These are phyloP conservation scores for Peronospora destructor DNA, from an alignment of 352 stramenopile genomes.

Conservation along the genomic window DNA sequence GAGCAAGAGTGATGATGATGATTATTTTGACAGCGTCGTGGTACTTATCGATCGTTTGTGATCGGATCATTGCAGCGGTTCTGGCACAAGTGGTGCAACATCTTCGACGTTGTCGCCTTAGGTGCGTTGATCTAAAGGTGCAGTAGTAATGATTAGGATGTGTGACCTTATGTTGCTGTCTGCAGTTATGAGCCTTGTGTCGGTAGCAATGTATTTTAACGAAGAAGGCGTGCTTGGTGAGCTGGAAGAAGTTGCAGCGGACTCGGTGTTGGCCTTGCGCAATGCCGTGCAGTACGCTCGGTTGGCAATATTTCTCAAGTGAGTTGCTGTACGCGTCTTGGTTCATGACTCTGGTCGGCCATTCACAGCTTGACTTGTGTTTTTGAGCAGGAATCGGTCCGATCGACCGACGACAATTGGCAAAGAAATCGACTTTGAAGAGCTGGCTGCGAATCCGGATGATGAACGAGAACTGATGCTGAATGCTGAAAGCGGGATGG, in stretches of 20 bases:
- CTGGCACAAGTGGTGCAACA: constrained; percentile 81
- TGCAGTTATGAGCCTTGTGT: constrained; percentile 72
- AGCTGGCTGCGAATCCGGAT: constrained; percentile 31
- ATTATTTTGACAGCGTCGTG: not conserved
- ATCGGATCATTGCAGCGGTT: constrained; percentile 39
- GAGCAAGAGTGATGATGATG: constrained; percentile 4
- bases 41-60: not conserved
- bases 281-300: constrained; percentile 78
- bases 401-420: constrained; percentile 36
- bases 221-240: constrained; percentile 74
- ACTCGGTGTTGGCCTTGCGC: constrained; percentile 66
- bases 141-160: constrained; percentile 1
- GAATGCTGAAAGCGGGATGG: constrained; percentile 40
- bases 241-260: constrained; percentile 74
- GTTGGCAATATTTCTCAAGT: constrained; percentile 83
- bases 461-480: constrained; percentile 46
- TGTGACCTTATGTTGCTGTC: constrained; percentile 1
- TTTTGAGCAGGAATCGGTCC: constrained; percentile 44
- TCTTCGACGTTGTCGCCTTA: constrained; percentile 75
- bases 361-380: not conserved
- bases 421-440: constrained; percentile 63
- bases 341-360: not conserved
- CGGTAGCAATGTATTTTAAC: constrained; percentile 78
- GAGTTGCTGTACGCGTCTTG: constrained; percentile 1
- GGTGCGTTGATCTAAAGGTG: constrained; percentile 23